A percentile compares a stretch with the other conserved stretches of the same genome.
phyloP scores from a whole-genome alignment of 441 rosid species.

The Erodium texanum region DNA sequence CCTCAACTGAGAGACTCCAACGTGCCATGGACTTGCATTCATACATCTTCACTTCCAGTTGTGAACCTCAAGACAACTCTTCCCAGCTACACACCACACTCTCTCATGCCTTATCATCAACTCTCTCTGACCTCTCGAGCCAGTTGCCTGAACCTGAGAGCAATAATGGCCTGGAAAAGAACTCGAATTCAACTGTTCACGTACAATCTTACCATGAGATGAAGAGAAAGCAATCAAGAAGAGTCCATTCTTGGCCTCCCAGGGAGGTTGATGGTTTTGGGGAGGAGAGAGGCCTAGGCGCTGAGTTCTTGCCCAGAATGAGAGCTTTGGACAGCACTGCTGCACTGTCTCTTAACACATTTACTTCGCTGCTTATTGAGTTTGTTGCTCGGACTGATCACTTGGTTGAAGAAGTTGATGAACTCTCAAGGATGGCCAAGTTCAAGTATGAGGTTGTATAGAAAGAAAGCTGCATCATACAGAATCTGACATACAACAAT shows the following conservation, averaged over 20 bases:
- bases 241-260: conserved; percentile 54
- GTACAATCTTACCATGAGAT: conserved; percentile 45
- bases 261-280: conserved; percentile 38
- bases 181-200: too few relatives aligned
- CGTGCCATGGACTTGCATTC: conserved; percentile 45
- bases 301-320: conserved; percentile 49
- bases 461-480: neutral
- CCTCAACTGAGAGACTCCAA: conserved; percentile 41
- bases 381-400: conserved; percentile 62
- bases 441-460: conserved; percentile 32
- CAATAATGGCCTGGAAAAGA: conserved; percentile 5
- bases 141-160: conserved; percentile 16
- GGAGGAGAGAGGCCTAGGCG: conserved; percentile 17
- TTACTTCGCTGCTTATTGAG: conserved; percentile 55
- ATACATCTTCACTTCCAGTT: conserved; percentile 29
- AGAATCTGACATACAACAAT: conserved; percentile 8
- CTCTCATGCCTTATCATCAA: conserved; percentile 19
- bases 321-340: conserved; percentile 50
- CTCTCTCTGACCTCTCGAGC: conserved; percentile 12
- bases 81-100: too few relatives aligned
- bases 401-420: conserved; percentile 53
- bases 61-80: too few relatives aligned
- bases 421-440: conserved; percentile 47
- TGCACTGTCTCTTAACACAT: conserved; percentile 45
- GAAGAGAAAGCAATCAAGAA: conserved; percentile 52